These are phyloP conservation scores for Dryas octopetala DNA, from an alignment of 306 rosid genomes.

Conservation along the genomic window DNA sequence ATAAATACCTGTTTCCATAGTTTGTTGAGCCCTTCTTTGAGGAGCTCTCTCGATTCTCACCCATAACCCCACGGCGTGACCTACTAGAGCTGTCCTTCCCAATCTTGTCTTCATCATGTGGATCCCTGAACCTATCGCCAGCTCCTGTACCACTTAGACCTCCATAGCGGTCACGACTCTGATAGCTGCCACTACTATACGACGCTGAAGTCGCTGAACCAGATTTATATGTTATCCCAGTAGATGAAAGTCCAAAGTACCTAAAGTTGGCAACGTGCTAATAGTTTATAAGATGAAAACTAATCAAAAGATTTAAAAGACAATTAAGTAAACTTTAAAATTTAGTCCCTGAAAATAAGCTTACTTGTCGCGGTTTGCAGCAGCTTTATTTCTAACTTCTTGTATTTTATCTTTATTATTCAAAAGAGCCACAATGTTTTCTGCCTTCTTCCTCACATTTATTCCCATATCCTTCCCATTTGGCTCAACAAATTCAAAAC, in stretches of 20 bases:
- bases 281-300: slow-evolving; percentile 4
- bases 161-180: slow-evolving; percentile 64
- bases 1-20: slow-evolving; percentile 41
- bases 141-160: slow-evolving; percentile 50
- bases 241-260: slow-evolving; percentile 92
- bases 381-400: slow-evolving; percentile 84
- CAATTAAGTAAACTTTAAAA: slow-evolving; percentile 25
- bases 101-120: slow-evolving; percentile 52
- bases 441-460: slow-evolving; percentile 96
- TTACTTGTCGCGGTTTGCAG: slow-evolving; percentile 93
- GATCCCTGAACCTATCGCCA: slow-evolving; percentile 53
- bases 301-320: slow-evolving; percentile 20
- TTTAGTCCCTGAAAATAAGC: slow-evolving; percentile 29
- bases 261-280: slow-evolving; percentile 42
- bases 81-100: slow-evolving; percentile 50
- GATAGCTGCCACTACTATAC: slow-evolving; percentile 52
- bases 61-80: slow-evolving; percentile 42
- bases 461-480: slow-evolving; percentile 93
- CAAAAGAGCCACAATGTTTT: slow-evolving; percentile 70
- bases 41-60: slow-evolving; percentile 50
- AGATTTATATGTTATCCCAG: slow-evolving; percentile 76
- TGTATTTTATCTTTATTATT: slow-evolving; percentile 93
- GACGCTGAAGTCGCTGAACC: slow-evolving; percentile 68
- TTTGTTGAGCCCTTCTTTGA: slow-evolving; percentile 58
- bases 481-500: slow-evolving; percentile 96